Evolutionary conservation across 768 basidiomycete species (phyloP).

Genomic region (Phaeolepiota aurea): DNA sequence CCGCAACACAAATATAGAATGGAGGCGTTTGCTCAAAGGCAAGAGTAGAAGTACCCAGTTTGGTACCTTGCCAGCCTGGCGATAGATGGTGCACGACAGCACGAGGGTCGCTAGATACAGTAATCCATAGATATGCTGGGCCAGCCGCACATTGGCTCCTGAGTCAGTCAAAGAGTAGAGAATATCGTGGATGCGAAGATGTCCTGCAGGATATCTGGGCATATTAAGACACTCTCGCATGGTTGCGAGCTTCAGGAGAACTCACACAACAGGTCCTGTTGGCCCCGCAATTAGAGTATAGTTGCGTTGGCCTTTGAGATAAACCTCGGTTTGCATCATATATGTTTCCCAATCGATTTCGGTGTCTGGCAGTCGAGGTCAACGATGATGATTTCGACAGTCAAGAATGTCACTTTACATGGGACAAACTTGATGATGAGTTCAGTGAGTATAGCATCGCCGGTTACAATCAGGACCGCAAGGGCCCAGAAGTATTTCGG

Average conservation of each 20-base stretch:
- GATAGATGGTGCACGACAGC: constrained; percentile 64
- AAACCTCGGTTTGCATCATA: constrained; percentile 78
- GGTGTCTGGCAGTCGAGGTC: constrained; percentile 57
- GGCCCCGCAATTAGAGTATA: constrained; percentile 81
- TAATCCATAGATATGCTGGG: constrained; percentile 71
- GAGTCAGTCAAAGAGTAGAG: constrained; percentile 57
- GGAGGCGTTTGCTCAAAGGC: constrained; percentile 85
- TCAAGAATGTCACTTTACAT: constrained; percentile 47
- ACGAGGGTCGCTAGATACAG: constrained; percentile 66
- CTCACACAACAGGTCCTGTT: constrained; percentile 89
- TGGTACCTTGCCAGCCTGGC: constrained; percentile 46
- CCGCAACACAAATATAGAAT: constrained; percentile 87
- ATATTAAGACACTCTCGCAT: too few species aligned
- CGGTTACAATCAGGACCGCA: constrained; percentile 55
- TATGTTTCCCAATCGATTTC: constrained; percentile 99
- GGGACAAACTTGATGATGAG: constrained; percentile 76
- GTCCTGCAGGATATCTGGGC: constrained; percentile 93
- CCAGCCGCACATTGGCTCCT: constrained; percentile 50
- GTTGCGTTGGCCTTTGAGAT: constrained; percentile 73
- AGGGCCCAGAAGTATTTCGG: constrained; percentile 59
- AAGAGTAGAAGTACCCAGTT: constrained; percentile 71
- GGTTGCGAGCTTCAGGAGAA: constrained; percentile 4
- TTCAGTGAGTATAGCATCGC: constrained; percentile 71
- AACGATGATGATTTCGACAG: constrained; percentile 8
- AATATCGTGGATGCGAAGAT: constrained; percentile 73